Evolutionary conservation across 2,329 filamentous ascomycete species (phyloP).

Genomic region (Ceratocystis cacaofunesta): DNA sequence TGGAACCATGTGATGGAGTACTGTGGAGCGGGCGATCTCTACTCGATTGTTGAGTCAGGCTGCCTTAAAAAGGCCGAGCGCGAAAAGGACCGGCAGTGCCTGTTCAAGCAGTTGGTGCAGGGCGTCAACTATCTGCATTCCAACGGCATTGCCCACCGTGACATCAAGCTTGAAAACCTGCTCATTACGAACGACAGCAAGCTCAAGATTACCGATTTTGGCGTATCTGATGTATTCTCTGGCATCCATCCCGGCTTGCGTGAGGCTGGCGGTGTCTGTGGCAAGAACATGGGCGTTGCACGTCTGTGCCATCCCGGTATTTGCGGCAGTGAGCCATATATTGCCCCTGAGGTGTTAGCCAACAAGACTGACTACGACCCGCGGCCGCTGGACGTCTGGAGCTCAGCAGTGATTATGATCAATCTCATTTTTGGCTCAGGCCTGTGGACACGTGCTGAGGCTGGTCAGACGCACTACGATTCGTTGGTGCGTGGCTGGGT

Average conservation of each 20-base stretch:
- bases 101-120: constrained; percentile 80
- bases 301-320: constrained; percentile 64
- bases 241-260: constrained; percentile 68
- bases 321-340: constrained; percentile 74
- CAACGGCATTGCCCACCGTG: constrained; percentile 76
- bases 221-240: constrained; percentile 72
- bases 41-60: constrained; percentile 54
- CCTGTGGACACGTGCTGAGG: constrained; percentile 58
- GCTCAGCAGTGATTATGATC: constrained; percentile 68
- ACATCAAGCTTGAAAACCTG: constrained; percentile 81
- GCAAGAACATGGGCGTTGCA: constrained; percentile 54
- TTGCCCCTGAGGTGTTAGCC: constrained; percentile 67
- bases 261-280: constrained; percentile 57
- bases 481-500: constrained; percentile 53
- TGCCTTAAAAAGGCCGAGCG: constrained; percentile 52
- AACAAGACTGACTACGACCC: constrained; percentile 56
- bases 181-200: constrained; percentile 65
- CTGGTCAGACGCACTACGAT: constrained; percentile 43
- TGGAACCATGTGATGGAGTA: constrained; percentile 95
- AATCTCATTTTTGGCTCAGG: constrained; percentile 57
- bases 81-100: constrained; percentile 56
- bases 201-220: constrained; percentile 85
- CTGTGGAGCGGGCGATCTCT: constrained; percentile 69
- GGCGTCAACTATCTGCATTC: constrained; percentile 69
- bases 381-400: constrained; percentile 72